phyloP scores from a whole-genome alignment of 169 alveolate genomes.

The Theileria orientalis region DNA sequence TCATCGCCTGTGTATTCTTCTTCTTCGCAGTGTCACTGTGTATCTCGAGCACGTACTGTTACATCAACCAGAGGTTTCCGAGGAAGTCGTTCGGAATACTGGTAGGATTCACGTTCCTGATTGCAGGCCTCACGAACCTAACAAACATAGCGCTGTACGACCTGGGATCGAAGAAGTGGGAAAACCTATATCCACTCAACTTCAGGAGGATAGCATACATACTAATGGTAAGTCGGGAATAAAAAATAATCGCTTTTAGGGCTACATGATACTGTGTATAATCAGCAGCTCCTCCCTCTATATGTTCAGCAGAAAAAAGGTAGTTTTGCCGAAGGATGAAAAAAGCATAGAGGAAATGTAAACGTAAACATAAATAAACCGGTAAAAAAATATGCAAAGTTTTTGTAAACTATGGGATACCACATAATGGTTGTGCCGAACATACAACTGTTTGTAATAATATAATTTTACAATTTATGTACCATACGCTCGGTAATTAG shows the following conservation, averaged over 20 bases:
- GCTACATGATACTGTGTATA: conserved; percentile 26
- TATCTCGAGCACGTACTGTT: conserved; percentile 41
- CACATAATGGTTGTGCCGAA: too few species aligned
- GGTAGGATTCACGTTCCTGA: conserved; percentile 26
- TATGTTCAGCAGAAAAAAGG: conserved; percentile 11
- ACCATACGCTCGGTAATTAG: too few species aligned
- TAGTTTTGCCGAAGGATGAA: background rate
- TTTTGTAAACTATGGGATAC: too few species aligned
- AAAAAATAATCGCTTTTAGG: conserved; percentile 1
- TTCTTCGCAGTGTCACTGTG: conserved; percentile 47
- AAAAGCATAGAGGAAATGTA: background rate
- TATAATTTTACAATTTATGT: too few species aligned
- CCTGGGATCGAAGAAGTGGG: conserved; percentile 14
- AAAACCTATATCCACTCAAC: conserved; percentile 15
- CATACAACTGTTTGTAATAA: too few species aligned
- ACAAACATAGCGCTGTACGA: conserved; percentile 47
- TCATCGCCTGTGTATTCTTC: conserved; percentile 39
- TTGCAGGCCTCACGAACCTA: conserved; percentile 37
- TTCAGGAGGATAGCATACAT: conserved; percentile 49
- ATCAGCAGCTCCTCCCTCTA: conserved; percentile 14
- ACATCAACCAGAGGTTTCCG: conserved; percentile 52
- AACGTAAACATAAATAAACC: too few species aligned
- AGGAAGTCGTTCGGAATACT: conserved; percentile 30
- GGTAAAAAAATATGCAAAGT: too few species aligned
- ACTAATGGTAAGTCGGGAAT: conserved; percentile 35